Conservation (phyloP, 2,329 filamentous ascomycete genomes). For the Claviceps sp. region DNA sequence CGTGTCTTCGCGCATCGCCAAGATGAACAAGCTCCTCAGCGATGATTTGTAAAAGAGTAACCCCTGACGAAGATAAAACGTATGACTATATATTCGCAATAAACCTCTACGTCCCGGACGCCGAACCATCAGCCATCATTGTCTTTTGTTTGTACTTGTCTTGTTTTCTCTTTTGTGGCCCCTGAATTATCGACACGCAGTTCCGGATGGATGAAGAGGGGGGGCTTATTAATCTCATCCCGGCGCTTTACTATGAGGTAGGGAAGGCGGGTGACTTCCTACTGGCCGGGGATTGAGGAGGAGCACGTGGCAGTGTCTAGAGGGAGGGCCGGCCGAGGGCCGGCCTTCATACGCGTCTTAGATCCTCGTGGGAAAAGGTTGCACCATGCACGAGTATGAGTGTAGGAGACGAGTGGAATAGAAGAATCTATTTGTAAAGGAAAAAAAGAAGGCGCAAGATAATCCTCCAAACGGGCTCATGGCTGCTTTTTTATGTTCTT, state of each 20-base stretch:
- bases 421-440: neutral
- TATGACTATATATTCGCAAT: constrained; percentile 2
- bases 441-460: neutral
- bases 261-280: too few relatives aligned
- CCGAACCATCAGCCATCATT: neutral
- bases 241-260: too few relatives aligned
- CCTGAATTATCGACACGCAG: neutral
- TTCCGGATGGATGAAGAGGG: too few relatives aligned
- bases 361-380: neutral
- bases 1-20: constrained; percentile 86
- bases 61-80: constrained; percentile 8
- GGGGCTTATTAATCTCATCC: too few relatives aligned
- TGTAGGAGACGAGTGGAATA: neutral
- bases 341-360: neutral
- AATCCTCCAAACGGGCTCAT: neutral
- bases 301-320: neutral
- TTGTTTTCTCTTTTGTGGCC: neutral
- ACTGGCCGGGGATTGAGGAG: neutral
- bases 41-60: constrained; percentile 72
- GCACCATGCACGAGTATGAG: neutral
- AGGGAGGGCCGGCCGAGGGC: neutral
- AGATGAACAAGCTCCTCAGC: constrained; percentile 98
- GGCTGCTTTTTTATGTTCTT: neutral
- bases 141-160: neutral
- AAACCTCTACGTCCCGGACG: neutral